Conservation (phyloP, 1,284 basidiomycete species). For the Boletellus deceptivus region DNA sequence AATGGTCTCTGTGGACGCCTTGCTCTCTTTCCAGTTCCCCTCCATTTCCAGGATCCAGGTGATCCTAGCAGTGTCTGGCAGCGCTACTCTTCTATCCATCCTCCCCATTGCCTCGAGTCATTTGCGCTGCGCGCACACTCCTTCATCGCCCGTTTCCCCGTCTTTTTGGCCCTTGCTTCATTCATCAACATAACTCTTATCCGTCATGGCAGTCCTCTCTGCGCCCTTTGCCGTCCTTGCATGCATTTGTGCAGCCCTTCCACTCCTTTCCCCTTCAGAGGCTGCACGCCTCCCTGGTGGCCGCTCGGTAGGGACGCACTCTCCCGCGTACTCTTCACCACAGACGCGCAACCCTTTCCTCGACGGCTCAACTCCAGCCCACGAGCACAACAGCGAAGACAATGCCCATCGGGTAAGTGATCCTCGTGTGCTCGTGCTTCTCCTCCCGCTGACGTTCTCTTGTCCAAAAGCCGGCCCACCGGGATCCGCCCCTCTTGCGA, state of each 20-base stretch:
- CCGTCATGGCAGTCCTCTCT: conserved; percentile 20
- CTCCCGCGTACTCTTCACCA: background rate
- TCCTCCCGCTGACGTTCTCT: background rate
- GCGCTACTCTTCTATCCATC: conserved; percentile 9
- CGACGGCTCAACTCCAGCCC: background rate
- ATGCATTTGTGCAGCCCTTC: conserved; percentile 22
- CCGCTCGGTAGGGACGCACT: conserved; percentile 6
- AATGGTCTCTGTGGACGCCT: conserved; percentile 4
- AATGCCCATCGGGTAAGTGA: conserved; percentile 11
- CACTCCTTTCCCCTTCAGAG: conserved; percentile 14
- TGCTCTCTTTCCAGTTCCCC: conserved; percentile 4
- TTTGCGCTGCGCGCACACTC: conserved; percentile 22
- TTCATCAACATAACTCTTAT: background rate
- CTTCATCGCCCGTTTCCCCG: background rate
- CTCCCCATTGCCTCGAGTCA: conserved; percentile 1
- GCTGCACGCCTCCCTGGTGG: conserved; percentile 20
- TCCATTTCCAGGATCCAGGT: conserved; percentile 24
- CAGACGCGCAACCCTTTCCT: background rate
- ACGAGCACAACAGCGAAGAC: background rate
- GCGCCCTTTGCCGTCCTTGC: conserved; percentile 21
- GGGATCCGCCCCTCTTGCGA: conserved; percentile 19
- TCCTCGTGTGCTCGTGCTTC: background rate
- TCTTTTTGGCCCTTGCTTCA: background rate
- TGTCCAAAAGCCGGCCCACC: conserved; percentile 1
- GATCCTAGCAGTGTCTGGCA: conserved; percentile 25